phyloP scores from a whole-genome alignment of 2,329 filamentous ascomycete genomes.

The Paraconiothyrium brasiliense region DNA sequence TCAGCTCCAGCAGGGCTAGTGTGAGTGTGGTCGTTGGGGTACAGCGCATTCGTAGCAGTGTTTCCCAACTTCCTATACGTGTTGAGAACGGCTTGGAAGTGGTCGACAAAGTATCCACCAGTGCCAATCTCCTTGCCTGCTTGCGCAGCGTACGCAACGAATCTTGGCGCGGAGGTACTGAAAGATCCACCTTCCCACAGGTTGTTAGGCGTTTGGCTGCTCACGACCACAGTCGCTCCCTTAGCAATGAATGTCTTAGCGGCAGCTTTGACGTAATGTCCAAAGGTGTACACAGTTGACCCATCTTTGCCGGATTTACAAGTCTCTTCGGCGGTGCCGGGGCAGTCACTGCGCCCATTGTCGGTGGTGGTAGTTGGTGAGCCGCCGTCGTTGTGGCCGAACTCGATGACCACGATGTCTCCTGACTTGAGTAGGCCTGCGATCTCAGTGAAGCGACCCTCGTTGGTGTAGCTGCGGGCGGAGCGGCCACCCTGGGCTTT shows the following conservation, averaged over 20 bases:
- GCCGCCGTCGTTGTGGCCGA: conserved; percentile 77
- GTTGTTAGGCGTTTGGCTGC: conserved; percentile 69
- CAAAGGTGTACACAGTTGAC: conserved; percentile 66
- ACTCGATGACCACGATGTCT: conserved; percentile 76
- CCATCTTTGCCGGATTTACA: conserved; percentile 64
- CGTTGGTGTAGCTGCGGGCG: conserved; percentile 72
- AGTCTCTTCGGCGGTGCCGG: conserved; percentile 62
- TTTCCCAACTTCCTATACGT: conserved; percentile 62
- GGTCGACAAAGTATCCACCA: conserved; percentile 63
- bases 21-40: conserved; percentile 70
- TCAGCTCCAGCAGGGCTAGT: conserved; percentile 66
- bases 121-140: conserved; percentile 57
- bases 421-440: conserved; percentile 62
- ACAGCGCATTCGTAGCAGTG: conserved; percentile 62
- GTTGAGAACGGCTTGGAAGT: conserved; percentile 66
- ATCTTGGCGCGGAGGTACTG: conserved; percentile 59
- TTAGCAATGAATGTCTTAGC: conserved; percentile 63
- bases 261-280: conserved; percentile 68
- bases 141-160: conserved; percentile 64
- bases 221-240: conserved; percentile 68
- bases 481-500: conserved; percentile 73
- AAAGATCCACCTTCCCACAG: conserved; percentile 68
- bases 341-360: conserved; percentile 70
- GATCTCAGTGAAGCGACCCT: conserved; percentile 70
- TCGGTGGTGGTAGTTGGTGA: conserved; percentile 60